A percentile compares a stretch with the other conserved stretches of the same genome.
Evolutionary conservation across 2,329 filamentous ascomycete genomes (phyloP).

Genomic region (Diaporthe australafricana): DNA sequence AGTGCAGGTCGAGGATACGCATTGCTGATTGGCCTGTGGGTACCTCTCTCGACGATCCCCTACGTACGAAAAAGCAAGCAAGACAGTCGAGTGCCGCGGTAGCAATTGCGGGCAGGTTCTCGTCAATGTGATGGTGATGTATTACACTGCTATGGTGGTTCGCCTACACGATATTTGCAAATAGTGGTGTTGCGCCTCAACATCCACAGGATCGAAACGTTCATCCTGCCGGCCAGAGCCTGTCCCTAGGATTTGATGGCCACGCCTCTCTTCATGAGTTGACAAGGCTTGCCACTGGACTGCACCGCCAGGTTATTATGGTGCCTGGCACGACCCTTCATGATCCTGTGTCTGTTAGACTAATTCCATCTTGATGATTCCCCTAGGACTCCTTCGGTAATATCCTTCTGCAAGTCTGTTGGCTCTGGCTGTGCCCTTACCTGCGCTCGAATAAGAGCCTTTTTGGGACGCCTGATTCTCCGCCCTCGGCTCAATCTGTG

Average conservation of each 20-base stretch:
- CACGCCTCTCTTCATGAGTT: not conserved
- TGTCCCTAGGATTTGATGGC: not conserved
- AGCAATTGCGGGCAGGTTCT: not conserved
- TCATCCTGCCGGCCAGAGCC: not conserved
- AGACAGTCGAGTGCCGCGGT: not conserved
- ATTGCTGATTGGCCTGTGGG: constrained; percentile 18
- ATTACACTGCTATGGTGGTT: not conserved
- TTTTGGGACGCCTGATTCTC: not conserved
- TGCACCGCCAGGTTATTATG: not conserved
- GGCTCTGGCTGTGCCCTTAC: not conserved
- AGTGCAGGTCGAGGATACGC: not conserved
- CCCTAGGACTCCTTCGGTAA: not conserved
- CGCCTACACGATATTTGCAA: not conserved
- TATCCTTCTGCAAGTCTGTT: not conserved
- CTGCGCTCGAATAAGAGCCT: not conserved
- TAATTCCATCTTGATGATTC: not conserved
- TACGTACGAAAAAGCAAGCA: not conserved
- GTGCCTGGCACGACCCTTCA: not conserved
- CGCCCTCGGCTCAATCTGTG: constrained; percentile 35
- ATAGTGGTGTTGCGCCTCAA: not conserved
- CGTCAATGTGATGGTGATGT: not conserved
- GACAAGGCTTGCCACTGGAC: not conserved
- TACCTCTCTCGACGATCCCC: not conserved
- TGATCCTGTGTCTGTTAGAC: not conserved
- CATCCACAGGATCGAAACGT: not conserved